These are phyloP conservation scores for Glebionis coronaria DNA, from an alignment of 129 eudicot species.

Conservation along the genomic window DNA sequence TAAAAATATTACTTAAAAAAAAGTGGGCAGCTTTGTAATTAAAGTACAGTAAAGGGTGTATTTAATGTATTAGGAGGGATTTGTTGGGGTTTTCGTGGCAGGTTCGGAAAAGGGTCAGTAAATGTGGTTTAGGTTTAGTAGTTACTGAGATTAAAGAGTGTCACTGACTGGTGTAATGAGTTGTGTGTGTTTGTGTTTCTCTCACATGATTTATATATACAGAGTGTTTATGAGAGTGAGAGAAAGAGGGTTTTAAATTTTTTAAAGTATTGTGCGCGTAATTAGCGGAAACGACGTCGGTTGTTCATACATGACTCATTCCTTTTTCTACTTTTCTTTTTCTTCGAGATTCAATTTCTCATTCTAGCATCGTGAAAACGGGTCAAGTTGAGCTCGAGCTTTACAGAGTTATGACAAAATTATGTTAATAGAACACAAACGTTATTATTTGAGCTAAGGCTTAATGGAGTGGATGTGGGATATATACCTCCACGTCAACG, in stretches of 20 bases:
- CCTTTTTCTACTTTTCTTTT: background rate
- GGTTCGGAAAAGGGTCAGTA: constrained; percentile 7
- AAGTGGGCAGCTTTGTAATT: constrained; percentile 15
- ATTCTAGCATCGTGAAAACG: too few relatives aligned
- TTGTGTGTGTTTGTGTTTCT: background rate
- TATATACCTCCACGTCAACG: too few relatives aligned
- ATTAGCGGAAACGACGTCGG: constrained; percentile 41
- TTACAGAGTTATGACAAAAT: too few relatives aligned
- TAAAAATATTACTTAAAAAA: background rate
- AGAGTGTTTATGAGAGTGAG: constrained; percentile 1
- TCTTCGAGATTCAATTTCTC: too few relatives aligned
- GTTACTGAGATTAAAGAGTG: constrained; percentile 4
- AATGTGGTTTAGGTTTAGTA: background rate
- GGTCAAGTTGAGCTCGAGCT: too few relatives aligned
- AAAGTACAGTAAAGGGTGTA: constrained; percentile 24
- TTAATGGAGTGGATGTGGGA: too few relatives aligned
- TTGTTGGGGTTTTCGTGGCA: constrained; percentile 31
- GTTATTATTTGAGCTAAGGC: too few relatives aligned
- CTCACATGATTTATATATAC: constrained; percentile 19
- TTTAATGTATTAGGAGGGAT: background rate
- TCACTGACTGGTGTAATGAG: too few relatives aligned
- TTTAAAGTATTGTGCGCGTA: constrained; percentile 15
- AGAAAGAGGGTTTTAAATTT: constrained; percentile 14
- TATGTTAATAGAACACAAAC: too few relatives aligned
- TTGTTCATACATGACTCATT: constrained; percentile 9